These are phyloP conservation scores for Colletotrichum viniferum DNA, from an alignment of 2,329 filamentous ascomycete genomes.

Conservation along the genomic window DNA sequence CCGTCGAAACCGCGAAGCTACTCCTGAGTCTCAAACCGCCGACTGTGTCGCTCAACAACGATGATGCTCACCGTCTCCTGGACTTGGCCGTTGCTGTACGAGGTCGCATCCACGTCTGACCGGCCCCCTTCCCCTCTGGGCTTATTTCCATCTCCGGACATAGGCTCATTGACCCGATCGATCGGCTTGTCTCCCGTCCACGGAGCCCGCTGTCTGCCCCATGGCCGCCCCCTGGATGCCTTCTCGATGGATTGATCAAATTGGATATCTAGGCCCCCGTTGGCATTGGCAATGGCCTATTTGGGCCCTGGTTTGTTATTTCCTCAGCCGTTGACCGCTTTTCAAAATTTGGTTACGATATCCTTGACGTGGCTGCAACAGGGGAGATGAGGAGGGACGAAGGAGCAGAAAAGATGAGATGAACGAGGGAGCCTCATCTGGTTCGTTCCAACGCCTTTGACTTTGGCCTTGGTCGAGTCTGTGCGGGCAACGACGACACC, in stretches of 20 bases:
- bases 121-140: neutral
- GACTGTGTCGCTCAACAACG: neutral
- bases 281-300: neutral
- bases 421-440: slow-evolving; percentile 8
- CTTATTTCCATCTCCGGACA: slow-evolving; percentile 9
- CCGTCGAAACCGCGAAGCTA: slow-evolving; percentile 4
- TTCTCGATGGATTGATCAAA: neutral
- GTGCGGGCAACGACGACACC: neutral
- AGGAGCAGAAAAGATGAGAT: slow-evolving; percentile 8
- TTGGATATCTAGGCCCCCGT: neutral
- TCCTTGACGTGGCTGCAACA: slow-evolving; percentile 11
- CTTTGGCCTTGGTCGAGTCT: neutral
- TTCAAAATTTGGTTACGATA: slow-evolving; percentile 2
- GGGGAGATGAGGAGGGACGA: slow-evolving; percentile 8
- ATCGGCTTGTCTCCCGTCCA: slow-evolving; percentile 6
- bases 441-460: slow-evolving; percentile 4
- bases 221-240: neutral
- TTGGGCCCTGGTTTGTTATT: neutral
- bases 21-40: slow-evolving; percentile 19
- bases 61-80: neutral
- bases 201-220: neutral
- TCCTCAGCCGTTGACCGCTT: neutral
- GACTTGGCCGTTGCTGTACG: neutral
- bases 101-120: slow-evolving; percentile 4
- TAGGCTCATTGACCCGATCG: slow-evolving; percentile 11